Evolutionary conservation across 257 asterid species (phyloP), one percentile per base, ranked within the genome.

Genomic region (Verbascum thapsus): DNA sequence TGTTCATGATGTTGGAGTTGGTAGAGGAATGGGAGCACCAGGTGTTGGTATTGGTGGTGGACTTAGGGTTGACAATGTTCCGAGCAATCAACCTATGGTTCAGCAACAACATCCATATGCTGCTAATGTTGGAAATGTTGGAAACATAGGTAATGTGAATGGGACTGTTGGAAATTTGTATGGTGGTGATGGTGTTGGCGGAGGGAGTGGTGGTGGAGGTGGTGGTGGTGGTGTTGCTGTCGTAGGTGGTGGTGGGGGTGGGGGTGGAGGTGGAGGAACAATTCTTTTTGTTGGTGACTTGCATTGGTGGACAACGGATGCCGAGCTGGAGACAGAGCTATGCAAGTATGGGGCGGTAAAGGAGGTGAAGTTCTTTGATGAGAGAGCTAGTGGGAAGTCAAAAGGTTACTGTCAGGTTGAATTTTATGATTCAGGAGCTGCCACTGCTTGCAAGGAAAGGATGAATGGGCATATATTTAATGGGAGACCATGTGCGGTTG

Each of bases 291-390:
- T 87, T 38, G 96, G 96, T n/a, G 96, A 87, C 63, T 58, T 87
- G 67, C 96, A 87, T 68, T 87, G 96, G 94, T 87, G 94, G 96
- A 87, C 94, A 1, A 87, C 94, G 0, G 96, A 87, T 82, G 78
- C 90, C 30, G 96, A 87, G 77, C 78, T 87, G 56, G 96, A 87
- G 76, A 30, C 65, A 10, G 94, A 82, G 58, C 70, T 85, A 18
- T 65, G 77, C 72, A 85, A 83, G 83, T 87, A 82, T 80, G 96
- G 96, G 30, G 66, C 69, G 2, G 88, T 87, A 22, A 87, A 83
- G 76, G 96, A 87, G 80, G 81, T 87, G 62, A n/a, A n/a, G n/a
- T n/a, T n/a, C n/a, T n/a, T n/a, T n/a, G n/a, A n/a, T n/a, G n/a
- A n/a, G n/a, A n/a, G n/a, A n/a, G n/a, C n/a, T n/a, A n/a, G n/a